These are phyloP conservation scores for Nicotiana rustica DNA, from an alignment of 305 asterid genomes.

Conservation along the genomic window DNA sequence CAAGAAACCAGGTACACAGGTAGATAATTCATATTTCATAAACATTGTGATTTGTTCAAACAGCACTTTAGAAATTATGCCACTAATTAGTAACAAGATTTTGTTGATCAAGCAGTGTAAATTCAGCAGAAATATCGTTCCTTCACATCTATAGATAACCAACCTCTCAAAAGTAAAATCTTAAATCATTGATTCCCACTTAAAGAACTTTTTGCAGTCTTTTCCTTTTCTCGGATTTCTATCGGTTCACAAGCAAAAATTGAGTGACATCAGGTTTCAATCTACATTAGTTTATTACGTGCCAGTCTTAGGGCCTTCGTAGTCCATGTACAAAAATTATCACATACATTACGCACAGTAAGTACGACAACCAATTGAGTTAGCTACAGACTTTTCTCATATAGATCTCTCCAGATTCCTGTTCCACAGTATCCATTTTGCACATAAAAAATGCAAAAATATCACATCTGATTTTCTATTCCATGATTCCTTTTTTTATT, in stretches of 20 bases:
- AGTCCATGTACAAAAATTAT: background rate
- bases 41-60: constrained; percentile 26
- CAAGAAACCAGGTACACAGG: background rate
- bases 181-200: background rate
- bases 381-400: background rate
- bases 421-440: background rate
- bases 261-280: background rate
- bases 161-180: constrained; percentile 16
- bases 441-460: background rate
- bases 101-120: constrained; percentile 1
- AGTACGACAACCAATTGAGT: constrained; percentile 2
- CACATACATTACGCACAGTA: background rate
- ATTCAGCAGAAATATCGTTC: background rate
- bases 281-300: background rate
- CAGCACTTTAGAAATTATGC: background rate
- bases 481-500: background rate
- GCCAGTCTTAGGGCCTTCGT: background rate
- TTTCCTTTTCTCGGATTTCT: background rate
- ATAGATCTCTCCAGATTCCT: background rate
- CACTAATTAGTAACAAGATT: constrained; percentile 1
- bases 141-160: background rate
- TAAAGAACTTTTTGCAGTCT: background rate
- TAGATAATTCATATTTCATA: constrained; percentile 9
- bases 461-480: background rate
- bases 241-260: constrained; percentile 1